These are phyloP conservation scores for Sisymbrium altissimum DNA, from an alignment of 345 rosid species.

Conservation along the genomic window DNA sequence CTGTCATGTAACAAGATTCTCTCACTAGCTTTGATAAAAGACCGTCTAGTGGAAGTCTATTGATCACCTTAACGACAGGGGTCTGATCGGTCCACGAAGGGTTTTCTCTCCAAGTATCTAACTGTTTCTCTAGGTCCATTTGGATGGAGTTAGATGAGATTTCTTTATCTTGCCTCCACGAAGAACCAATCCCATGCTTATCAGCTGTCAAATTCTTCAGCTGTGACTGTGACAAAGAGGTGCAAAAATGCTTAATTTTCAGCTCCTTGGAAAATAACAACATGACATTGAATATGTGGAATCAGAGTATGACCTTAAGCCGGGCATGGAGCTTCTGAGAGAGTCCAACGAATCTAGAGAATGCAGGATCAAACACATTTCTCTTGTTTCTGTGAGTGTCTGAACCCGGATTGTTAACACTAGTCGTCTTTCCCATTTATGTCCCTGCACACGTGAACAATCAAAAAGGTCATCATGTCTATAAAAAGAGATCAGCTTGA, in stretches of 20 bases:
- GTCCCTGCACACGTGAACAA: neutral
- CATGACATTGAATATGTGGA: neutral
- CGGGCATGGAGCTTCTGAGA: slow-evolving; percentile 49
- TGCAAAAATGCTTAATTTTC: neutral
- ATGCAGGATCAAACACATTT: slow-evolving; percentile 53
- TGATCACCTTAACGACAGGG: slow-evolving; percentile 60
- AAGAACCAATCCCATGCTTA: slow-evolving; percentile 35
- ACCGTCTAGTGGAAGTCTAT: neutral
- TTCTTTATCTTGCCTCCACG: slow-evolving; percentile 40
- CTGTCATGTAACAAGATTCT: slow-evolving; percentile 19
- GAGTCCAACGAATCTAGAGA: slow-evolving; percentile 48
- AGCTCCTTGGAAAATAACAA: neutral
- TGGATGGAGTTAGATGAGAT: slow-evolving; percentile 32
- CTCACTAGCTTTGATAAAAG: neutral
- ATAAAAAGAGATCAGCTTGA: neutral
- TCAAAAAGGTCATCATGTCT: neutral
- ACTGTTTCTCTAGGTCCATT: slow-evolving; percentile 57
- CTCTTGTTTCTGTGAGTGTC: slow-evolving; percentile 31
- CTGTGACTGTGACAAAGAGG: slow-evolving; percentile 45
- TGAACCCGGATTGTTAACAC: slow-evolving; percentile 21
- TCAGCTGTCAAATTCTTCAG: slow-evolving; percentile 44
- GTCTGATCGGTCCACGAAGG: slow-evolving; percentile 60
- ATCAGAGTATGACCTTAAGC: slow-evolving; percentile 45
- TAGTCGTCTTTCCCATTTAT: slow-evolving; percentile 40
- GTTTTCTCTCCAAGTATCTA: slow-evolving; percentile 75